phyloP scores from a whole-genome alignment of 1,139 yeast genomes.

The Candida dubliniensis region DNA sequence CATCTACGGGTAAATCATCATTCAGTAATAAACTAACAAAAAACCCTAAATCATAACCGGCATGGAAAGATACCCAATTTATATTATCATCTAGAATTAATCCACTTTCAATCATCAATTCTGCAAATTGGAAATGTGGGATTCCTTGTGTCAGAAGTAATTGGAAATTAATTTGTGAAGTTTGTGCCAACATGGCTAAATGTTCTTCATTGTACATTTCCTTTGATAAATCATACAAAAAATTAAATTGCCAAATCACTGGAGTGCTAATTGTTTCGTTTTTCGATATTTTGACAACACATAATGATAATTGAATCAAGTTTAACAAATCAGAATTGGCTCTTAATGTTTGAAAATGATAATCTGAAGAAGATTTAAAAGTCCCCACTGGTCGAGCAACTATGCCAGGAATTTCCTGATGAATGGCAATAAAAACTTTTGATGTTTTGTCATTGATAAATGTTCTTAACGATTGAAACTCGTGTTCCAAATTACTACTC shows the following conservation, averaged over 20 bases:
- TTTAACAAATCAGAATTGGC: constrained; percentile 85
- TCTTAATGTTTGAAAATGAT: constrained; percentile 93
- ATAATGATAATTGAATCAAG: constrained; percentile 84
- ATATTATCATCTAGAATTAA: constrained; percentile 69
- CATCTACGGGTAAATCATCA: constrained; percentile 76
- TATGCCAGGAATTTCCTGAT: constrained; percentile 94
- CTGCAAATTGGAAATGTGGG: constrained; percentile 78
- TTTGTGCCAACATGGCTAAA: constrained; percentile 65
- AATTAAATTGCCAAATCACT: constrained; percentile 94
- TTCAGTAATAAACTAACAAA: constrained; percentile 75
- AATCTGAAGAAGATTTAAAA: constrained; percentile 85
- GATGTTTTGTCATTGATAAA: constrained; percentile 66
- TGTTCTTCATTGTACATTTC: constrained; percentile 87
- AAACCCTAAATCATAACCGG: constrained; percentile 94
- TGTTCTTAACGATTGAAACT: constrained; percentile 71
- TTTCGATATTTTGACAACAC: constrained; percentile 67
- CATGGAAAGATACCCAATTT: constrained; percentile 90
- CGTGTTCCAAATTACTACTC: constrained; percentile 80
- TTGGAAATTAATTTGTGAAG: constrained; percentile 81
- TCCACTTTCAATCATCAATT: constrained; percentile 83
- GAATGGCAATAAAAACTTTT: constrained; percentile 61
- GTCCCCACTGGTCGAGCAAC: constrained; percentile 97
- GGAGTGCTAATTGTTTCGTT: constrained; percentile 66
- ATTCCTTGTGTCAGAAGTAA: constrained; percentile 79
- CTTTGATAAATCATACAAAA: constrained; percentile 68